Evolutionary conservation across 2,329 filamentous ascomycete genomes (phyloP), one percentile per base, ranked within the genome.

Genomic region (Elsinoe fawcettii): DNA sequence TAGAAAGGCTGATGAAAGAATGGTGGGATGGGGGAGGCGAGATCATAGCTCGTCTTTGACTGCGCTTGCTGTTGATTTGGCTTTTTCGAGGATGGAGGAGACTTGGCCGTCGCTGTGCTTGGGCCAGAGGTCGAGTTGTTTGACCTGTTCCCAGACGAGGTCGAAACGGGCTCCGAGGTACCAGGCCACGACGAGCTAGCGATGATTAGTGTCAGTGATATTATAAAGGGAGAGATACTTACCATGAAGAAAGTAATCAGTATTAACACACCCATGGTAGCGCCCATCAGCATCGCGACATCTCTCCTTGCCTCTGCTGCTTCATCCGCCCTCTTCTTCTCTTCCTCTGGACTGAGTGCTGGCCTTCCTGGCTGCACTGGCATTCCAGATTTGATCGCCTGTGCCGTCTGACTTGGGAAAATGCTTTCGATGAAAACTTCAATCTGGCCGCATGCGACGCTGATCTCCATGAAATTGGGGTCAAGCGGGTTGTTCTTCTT

Each of bases 401-500:
- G 84, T 44, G 87, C 81, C 61, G 88, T 84, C 72, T 96, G 90
- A 7, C 83, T 81, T 2, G 93, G 93, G 82, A 91, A 62, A 55
- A 61, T 61, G 61, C 58, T 59, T 41, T 59, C 60, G 25, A 60
- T 61, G 57, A 58, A 63, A 18, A 59, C 51, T 43, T 63, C 61
- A 55, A 61, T 58, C 57, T 60, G 66, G 3, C 83, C 92, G 69
- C 92, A 95, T 57, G 88, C 86, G 62, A 90, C 84, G 72, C 90
- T 96, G 68, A 99, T 96, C 67, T 89, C 86, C 46, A 96, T 76
- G 75, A 87, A 99, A 70, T 91, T 92, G 44, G 92, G 93, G 67
- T 99, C 93, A 66, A 85, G 84, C 0, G 93, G 92, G 62, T 91
- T 89, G 72, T 96, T 97, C 82, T 93, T 96, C 77, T 87, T 84